Evolutionary conservation across 176 grass and related monocot species (phyloP).

Genomic region (Hordeum vulgare): MorexV3_pseudomolecules_assembly NC_058524.1:546342780-546343279

Average conservation of each 20-base stretch:
- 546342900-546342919: conserved; percentile 69
- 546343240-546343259: conserved; percentile 52
- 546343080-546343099: conserved; percentile 40
- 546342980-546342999: background rate
- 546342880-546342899: conserved; percentile 52
- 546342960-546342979: too few species aligned
- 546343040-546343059: conserved; percentile 66
- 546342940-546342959: too few species aligned
- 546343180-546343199: conserved; percentile 75
- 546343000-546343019: conserved; percentile 54
- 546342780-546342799: too few species aligned
- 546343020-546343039: conserved; percentile 94
- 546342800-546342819: too few species aligned
- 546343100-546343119: conserved; percentile 43
- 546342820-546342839: conserved; percentile 32
- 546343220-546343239: conserved; percentile 60
- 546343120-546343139: conserved; percentile 26
- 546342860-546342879: conserved; percentile 68
- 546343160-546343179: conserved; percentile 64
- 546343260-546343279: conserved; percentile 22
- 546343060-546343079: conserved; percentile 54
- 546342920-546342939: conserved; percentile 44
- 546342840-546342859: conserved; percentile 72
- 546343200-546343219: conserved; percentile 37
- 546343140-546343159: conserved; percentile 41